These are phyloP conservation scores for Fusarium sp. DNA, from an alignment of 2,329 filamentous ascomycete species.

Conservation along the genomic window DNA sequence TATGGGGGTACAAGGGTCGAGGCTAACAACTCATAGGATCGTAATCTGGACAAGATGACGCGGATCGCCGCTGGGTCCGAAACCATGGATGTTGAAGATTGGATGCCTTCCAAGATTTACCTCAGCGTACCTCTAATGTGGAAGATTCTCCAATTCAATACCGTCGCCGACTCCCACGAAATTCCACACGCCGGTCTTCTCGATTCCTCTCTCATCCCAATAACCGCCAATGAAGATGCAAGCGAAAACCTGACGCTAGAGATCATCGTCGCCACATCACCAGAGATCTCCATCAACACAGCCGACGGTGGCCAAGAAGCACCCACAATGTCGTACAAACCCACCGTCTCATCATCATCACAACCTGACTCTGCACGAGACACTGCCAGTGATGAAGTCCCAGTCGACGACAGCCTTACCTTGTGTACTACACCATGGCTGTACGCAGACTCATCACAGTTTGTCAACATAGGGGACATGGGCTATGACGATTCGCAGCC, in stretches of 20 bases:
- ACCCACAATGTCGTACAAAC: constrained; percentile 52
- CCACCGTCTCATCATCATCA: constrained; percentile 26
- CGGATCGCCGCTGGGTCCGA: constrained; percentile 59
- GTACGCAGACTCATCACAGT: constrained; percentile 53
- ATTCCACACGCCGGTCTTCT: constrained; percentile 51
- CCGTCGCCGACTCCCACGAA: constrained; percentile 48
- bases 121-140: constrained; percentile 62
- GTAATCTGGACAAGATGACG: constrained; percentile 57
- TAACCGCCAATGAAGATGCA: constrained; percentile 42
- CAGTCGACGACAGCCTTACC: constrained; percentile 49
- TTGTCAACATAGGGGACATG: constrained; percentile 50
- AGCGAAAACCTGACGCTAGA: constrained; percentile 54
- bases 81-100: constrained; percentile 57
- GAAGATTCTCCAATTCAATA: constrained; percentile 60
- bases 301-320: constrained; percentile 60
- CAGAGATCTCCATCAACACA: constrained; percentile 60
- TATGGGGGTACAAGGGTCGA: rapidly evolving
- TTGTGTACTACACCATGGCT: constrained; percentile 55
- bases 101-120: constrained; percentile 61
- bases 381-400: constrained; percentile 43
- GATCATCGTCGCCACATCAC: constrained; percentile 60
- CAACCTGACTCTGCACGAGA: constrained; percentile 38
- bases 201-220: constrained; percentile 52
- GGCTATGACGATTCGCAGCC: constrained; percentile 46
- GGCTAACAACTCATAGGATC: constrained; percentile 51